phyloP scores from a whole-genome alignment of 495 filamentous ascomycete genomes.

The Aspergillus bertholletiae region DNA sequence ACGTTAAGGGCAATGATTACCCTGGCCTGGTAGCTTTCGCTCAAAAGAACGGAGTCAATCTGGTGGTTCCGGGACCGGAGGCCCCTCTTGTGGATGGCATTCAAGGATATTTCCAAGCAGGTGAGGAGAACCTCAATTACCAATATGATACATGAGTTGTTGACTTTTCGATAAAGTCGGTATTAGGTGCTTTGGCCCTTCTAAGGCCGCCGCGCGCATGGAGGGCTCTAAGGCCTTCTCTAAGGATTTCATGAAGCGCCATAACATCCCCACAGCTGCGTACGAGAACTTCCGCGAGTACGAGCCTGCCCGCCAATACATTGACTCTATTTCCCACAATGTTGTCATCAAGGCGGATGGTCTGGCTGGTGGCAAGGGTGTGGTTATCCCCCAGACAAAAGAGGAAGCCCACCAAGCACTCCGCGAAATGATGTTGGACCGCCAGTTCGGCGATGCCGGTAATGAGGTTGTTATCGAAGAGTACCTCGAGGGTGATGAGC shows the following conservation, averaged over 20 bases:
- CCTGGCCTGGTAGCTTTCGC: constrained; percentile 72
- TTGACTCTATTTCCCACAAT: constrained; percentile 68
- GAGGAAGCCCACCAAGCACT: constrained; percentile 79
- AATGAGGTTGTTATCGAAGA: constrained; percentile 96
- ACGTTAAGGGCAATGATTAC: constrained; percentile 71
- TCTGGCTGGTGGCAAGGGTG: constrained; percentile 86
- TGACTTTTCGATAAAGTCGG: constrained; percentile 44
- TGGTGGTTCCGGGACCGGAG: constrained; percentile 90
- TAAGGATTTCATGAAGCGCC: constrained; percentile 95
- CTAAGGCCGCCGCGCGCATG: constrained; percentile 80
- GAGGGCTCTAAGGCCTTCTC: constrained; percentile 96
- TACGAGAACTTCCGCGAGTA: constrained; percentile 88
- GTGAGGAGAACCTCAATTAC: constrained; percentile 19
- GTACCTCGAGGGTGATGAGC: constrained; percentile 84
- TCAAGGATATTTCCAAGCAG: constrained; percentile 72
- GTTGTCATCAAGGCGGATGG: constrained; percentile 90
- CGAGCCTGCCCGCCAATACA: constrained; percentile 68
- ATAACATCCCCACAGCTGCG: constrained; percentile 84
- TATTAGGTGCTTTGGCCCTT: constrained; percentile 84
- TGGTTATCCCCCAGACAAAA: constrained; percentile 77
- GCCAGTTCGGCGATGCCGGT: constrained; percentile 82
- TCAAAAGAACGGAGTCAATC: constrained; percentile 66
- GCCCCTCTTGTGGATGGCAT: constrained; percentile 92
- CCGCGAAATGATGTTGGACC: constrained; percentile 84
- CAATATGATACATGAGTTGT: neutral